A percentile compares a stretch with the other conserved stretches of the same genome.
Evolutionary conservation across 2,329 filamentous ascomycete species (phyloP).

Genomic region (Fusarium sororula): DNA sequence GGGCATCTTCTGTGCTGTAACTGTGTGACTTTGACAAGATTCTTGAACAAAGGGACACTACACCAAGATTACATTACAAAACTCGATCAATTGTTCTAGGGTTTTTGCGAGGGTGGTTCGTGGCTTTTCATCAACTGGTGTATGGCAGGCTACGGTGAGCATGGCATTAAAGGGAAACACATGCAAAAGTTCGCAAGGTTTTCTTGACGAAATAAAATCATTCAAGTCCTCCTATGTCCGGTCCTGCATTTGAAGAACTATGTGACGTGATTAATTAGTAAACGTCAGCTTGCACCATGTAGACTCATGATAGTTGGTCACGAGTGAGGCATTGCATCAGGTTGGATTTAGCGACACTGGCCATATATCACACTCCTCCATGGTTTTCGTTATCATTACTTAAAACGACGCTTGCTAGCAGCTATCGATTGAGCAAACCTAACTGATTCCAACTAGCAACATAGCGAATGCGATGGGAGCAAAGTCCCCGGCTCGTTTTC

Average conservation of each 20-base stretch:
- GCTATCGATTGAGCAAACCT: neutral
- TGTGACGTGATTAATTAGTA: neutral
- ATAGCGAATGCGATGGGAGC: neutral
- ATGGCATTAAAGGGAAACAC: slow-evolving; percentile 52
- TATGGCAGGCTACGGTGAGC: slow-evolving; percentile 52
- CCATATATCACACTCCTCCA: neutral
- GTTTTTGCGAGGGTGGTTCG: slow-evolving; percentile 47
- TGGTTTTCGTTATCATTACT: neutral
- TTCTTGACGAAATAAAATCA: slow-evolving; percentile 52
- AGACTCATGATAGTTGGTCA: neutral
- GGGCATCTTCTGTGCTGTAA: slow-evolving; percentile 35
- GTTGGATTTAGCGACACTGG: neutral
- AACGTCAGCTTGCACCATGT: neutral
- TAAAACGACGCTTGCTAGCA: neutral
- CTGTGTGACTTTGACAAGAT: slow-evolving; percentile 31
- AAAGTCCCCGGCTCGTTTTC: neutral
- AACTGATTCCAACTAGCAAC: neutral
- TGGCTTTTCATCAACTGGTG: slow-evolving; percentile 53
- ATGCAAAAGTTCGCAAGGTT: slow-evolving; percentile 50
- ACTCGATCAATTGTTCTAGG: slow-evolving; percentile 41
- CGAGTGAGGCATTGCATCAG: neutral
- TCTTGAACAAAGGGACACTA: slow-evolving; percentile 23
- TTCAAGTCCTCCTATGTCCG: slow-evolving; percentile 43
- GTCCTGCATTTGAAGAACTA: neutral
- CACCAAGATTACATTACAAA: slow-evolving; percentile 30